Percentiles rank a stretch among this genome's conserved stretches.
Evolutionary conservation across 2,329 filamentous ascomycete genomes (phyloP).

Genomic region (Reticulascus tulasneorum): DNA sequence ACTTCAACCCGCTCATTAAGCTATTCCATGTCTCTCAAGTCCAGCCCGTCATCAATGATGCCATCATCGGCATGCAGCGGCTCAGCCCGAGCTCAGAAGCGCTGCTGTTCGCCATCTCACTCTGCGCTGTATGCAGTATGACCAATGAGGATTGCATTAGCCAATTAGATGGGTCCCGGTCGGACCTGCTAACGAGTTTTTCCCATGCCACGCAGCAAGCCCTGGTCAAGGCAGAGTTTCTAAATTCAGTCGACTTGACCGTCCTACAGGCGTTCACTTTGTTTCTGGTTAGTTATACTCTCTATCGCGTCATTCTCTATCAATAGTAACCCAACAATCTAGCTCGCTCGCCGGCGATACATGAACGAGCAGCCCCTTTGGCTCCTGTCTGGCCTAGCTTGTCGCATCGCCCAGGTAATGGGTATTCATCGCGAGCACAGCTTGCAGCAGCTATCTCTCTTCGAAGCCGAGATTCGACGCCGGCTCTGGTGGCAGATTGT

Average conservation of each 20-base stretch:
- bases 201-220: constrained; percentile 46
- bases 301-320: no score
- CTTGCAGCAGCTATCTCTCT: constrained; percentile 30
- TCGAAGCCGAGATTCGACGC: constrained; percentile 5
- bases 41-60: no score
- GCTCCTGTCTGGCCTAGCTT: constrained; percentile 57
- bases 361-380: no score
- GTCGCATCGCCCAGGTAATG: constrained; percentile 64
- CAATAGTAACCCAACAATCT: no score
- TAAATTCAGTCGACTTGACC: constrained; percentile 52
- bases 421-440: constrained; percentile 61
- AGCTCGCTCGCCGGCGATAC: no score
- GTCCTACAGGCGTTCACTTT: constrained; percentile 56
- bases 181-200: constrained; percentile 46
- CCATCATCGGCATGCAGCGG: no score
- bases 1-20: constrained; percentile 71
- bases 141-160: constrained; percentile 52
- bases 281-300: no score
- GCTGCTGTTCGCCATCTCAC: constrained; percentile 60
- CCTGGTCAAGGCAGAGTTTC: constrained; percentile 51
- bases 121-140: constrained; percentile 53
- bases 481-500: constrained; percentile 9
- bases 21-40: constrained; percentile 67
- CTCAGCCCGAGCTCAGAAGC: no score
- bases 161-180: constrained; percentile 43